Base-by-base conservation (phyloP, 108 stramenopile species). In the Cylindrotheca fusiformis region DNA sequence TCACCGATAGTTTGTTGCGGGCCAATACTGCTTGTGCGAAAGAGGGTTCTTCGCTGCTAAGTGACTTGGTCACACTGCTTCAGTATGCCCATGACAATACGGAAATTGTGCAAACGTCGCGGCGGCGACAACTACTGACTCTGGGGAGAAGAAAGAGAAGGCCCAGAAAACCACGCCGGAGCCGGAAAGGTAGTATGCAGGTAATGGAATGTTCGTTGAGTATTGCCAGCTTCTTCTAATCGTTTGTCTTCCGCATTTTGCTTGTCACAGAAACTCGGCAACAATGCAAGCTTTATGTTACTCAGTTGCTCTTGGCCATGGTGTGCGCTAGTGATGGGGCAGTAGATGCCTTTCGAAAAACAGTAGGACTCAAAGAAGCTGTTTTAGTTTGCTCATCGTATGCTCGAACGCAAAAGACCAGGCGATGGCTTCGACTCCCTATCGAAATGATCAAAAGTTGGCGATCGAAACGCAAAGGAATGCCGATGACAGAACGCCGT, bases 251-350 rank as follows among this genome's bases (percentile, higher is more conserved):
- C 14, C 3, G 18, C 14, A 44, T 61, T 61, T 61, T 48, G 12
- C 47, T 46, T 20, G 24, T 18, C 57, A 21, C 21, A 23, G 82
- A 84, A 27, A 75, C 80, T 45, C 80, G 83, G 14, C 77, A 72
- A 49, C 73, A 80, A n/a, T 80, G 78, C 52, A 83, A 78, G 47
- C 65, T 91, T 23, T 88, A 91, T 63, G 83, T 93, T 36, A 63
- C 78, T 44, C 88, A 93, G 56, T 55, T 93, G 24, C 52, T 93
- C 47, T 64, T 89, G 23, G 82, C 86, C 59, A 87, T 93, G 88
- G 55, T 70, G 20, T 67, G 89, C 23, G 80, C 88, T 2, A 89
- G 88, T 67, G 91, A 93, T 60, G 58, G 74, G 60, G 87, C 91
- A 29, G 83, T 85, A 0, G 72, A 79, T 36, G 73, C 75, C 3